Conservation (phyloP, 2,329 filamentous ascomycete species). For the Talaromyces sp. region DNA sequence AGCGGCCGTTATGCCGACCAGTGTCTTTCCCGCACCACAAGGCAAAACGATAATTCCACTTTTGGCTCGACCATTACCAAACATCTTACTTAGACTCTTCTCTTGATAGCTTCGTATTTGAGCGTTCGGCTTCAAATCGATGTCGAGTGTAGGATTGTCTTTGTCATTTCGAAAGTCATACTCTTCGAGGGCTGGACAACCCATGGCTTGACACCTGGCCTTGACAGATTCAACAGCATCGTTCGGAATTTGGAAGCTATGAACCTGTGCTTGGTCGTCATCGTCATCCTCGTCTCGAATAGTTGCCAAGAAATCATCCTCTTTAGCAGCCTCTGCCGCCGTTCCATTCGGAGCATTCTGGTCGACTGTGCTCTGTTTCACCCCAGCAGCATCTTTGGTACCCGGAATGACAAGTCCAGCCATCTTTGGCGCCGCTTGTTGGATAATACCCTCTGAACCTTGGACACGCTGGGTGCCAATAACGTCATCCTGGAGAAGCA, state of each 20-base stretch:
- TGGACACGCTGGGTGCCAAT: conserved; percentile 78
- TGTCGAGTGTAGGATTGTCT: conserved; percentile 83
- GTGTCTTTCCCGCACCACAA: conserved; percentile 92
- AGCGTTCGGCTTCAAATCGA: conserved; percentile 82
- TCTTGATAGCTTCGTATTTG: conserved; percentile 95
- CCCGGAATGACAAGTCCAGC: conserved; percentile 86
- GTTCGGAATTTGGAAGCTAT: conserved; percentile 86
- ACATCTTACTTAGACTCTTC: conserved; percentile 98
- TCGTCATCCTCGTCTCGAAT: conserved; percentile 70
- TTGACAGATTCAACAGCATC: conserved; percentile 79
- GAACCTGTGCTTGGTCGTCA: conserved; percentile 81
- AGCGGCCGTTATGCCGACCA: conserved; percentile 96
- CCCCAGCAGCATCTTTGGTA: conserved; percentile 85
- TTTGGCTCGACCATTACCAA: conserved; percentile 93
- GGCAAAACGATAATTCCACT: conserved; percentile 96
- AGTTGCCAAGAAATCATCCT: conserved; percentile 65
- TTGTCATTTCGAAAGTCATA: conserved; percentile 95
- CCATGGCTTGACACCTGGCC: conserved; percentile 80
- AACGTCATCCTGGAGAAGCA: conserved; percentile 74
- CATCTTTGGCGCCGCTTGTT: conserved; percentile 78
- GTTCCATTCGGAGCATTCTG: conserved; percentile 27
- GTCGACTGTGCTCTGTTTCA: conserved; percentile 55
- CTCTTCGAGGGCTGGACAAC: conserved; percentile 85
- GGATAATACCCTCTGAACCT: conserved; percentile 65
- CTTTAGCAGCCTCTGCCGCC: conserved; percentile 39